A percentile compares a stretch with the other conserved stretches of the same genome.
These are phyloP conservation scores for Fistulina hepatica DNA, from an alignment of 1,284 basidiomycete genomes.

Conservation along the genomic window DNA sequence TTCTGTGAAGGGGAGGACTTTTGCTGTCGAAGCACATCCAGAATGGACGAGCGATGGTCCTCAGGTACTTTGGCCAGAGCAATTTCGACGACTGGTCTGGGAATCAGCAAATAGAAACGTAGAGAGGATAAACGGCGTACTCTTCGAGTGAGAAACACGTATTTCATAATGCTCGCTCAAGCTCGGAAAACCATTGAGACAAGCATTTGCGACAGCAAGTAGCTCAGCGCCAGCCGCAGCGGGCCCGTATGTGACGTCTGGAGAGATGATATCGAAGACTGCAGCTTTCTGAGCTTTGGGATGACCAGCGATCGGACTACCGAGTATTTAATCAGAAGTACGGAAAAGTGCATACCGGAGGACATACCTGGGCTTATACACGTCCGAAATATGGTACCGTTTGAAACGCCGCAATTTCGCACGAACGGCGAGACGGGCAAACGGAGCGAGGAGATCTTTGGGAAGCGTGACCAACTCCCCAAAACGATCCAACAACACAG, in stretches of 20 bases:
- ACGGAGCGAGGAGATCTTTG: constrained; percentile 68
- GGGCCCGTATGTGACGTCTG: constrained; percentile 49
- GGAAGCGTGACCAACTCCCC: constrained; percentile 78
- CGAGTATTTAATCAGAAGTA: constrained; percentile 1
- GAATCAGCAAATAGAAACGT: neutral
- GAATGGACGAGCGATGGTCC: constrained; percentile 38
- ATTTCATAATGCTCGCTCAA: constrained; percentile 56
- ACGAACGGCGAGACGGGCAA: constrained; percentile 77
- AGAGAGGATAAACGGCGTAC: constrained; percentile 29
- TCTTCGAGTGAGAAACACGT: constrained; percentile 61
- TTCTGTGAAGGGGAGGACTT: constrained; percentile 60
- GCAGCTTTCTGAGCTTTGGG: constrained; percentile 62
- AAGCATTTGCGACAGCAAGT: constrained; percentile 53
- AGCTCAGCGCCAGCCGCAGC: constrained; percentile 59
- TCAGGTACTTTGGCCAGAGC: constrained; percentile 48
- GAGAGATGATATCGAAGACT: constrained; percentile 70
- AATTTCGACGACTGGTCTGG: constrained; percentile 47
- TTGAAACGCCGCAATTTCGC: constrained; percentile 74
- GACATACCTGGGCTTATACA: constrained; percentile 54
- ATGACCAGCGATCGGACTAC: constrained; percentile 55
- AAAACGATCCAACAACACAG: constrained; percentile 70
- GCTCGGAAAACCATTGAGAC: constrained; percentile 60
- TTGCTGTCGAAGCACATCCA: constrained; percentile 51
- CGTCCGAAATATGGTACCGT: constrained; percentile 74
- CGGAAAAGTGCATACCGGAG: constrained; percentile 1